Conservation (phyloP, 2,329 filamentous ascomycete species). For the Nothophoma quercina region DNA sequence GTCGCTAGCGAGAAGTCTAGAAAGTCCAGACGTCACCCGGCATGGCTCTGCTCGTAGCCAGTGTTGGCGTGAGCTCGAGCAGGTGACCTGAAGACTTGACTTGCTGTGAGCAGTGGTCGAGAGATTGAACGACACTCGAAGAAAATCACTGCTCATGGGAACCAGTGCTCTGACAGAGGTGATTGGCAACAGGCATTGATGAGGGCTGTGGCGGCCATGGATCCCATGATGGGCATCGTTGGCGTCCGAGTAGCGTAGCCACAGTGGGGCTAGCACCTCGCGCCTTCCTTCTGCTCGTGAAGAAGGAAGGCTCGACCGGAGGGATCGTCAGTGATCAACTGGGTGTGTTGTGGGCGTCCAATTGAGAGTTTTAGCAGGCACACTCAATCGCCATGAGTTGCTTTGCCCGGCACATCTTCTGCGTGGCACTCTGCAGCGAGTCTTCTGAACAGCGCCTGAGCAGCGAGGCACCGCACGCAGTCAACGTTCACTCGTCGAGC, state of each 20-base stretch:
- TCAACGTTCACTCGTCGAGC: conserved; percentile 3
- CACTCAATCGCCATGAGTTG: conserved; percentile 9
- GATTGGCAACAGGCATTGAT: conserved; percentile 29
- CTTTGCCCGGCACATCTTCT: conserved; percentile 5
- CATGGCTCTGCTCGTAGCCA: not conserved
- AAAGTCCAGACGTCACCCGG: conserved; percentile 8
- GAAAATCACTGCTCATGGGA: conserved; percentile 13
- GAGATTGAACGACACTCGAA: conserved; percentile 23
- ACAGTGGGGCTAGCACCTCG: conserved; percentile 19
- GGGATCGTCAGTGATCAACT: conserved; percentile 20
- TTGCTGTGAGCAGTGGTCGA: conserved; percentile 28
- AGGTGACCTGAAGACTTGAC: conserved; percentile 4
- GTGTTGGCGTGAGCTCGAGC: not conserved
- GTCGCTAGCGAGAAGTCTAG: conserved; percentile 22
- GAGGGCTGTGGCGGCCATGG: conserved; percentile 19
- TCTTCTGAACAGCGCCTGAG: not conserved
- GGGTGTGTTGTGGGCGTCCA: conserved; percentile 13
- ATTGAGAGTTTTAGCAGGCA: conserved; percentile 7
- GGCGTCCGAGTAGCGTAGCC: conserved; percentile 21
- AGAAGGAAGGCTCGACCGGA: conserved; percentile 18
- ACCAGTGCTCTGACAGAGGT: conserved; percentile 10
- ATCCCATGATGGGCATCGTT: conserved; percentile 14
- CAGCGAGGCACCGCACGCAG: not conserved
- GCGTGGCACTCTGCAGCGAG: conserved; percentile 5
- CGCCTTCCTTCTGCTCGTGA: conserved; percentile 20